Base-by-base conservation (phyloP, 805 yeast genomes). In the Komagataella phaffii region DNA sequence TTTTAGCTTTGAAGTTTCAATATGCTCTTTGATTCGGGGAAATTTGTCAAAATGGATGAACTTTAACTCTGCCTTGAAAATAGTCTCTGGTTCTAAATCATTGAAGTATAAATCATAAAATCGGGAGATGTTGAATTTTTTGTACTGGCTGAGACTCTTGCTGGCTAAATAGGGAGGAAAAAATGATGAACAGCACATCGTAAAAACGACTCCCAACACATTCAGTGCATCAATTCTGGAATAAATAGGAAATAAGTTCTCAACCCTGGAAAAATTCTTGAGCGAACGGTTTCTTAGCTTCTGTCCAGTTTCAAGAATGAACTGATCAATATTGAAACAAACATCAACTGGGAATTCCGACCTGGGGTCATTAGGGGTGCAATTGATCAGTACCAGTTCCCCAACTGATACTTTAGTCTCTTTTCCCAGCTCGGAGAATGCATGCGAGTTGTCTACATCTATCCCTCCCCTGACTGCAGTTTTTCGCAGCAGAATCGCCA, bases 401-500 rank as follows among this genome's bases (percentile, higher is more conserved):
- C 40, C 40, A 10, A 30, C 40, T 30, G 40, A 8, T 30, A 14
- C 12, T 30, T 8, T 30, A 30, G 12, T 14, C 40, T 30, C 6
- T 30, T 3, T 30, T 30, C 14, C 40, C 14, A 8, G 40, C 40
- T 30, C 40, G 14, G 12, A 5, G 6, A 30, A 2, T 8, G 14
- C 40, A 30, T 30, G 8, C 14, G 40, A 8, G 5, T 30, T 30
- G 14, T 30, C 14, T 30, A 30, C 12, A 8, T 30, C 40, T 8
- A 30, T 30, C 14, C 40, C 40, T 30, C 40, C 40, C 12, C 14
- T 30, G 40, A 30, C 40, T 62, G 24, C 57, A 55, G 30, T 52
- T 51, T 7, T 56, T 50, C 43, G 55, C 56, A 47, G 66, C 61
- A 18, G 62, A 67, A 19, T 66, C 53, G 67, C 68, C 17, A 66